A percentile compares a stretch with the other conserved stretches of the same genome.
Evolutionary conservation across 495 filamentous ascomycete genomes (phyloP).

Genomic region (Penicillium samsonianum): DNA sequence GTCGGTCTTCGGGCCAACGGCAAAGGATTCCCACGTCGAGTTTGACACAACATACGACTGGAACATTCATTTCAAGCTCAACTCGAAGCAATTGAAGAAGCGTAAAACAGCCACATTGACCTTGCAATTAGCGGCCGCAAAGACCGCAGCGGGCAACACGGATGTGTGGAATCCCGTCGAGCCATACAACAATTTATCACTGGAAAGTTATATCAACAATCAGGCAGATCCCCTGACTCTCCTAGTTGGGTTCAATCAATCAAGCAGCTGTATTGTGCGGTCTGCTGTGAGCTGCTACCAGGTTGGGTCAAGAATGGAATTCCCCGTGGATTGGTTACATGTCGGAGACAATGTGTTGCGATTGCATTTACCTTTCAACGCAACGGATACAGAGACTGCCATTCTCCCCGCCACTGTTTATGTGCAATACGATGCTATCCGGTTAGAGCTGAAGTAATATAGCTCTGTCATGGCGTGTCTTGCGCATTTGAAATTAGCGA

Average conservation of each 20-base stretch:
- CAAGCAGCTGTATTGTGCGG: constrained; percentile 54
- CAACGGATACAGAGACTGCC: constrained; percentile 55
- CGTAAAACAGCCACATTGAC: constrained; percentile 50
- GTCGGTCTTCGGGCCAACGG: constrained; percentile 53
- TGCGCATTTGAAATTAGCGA: not conserved
- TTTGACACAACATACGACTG: constrained; percentile 48
- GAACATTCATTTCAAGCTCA: constrained; percentile 53
- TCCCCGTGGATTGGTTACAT: constrained; percentile 43
- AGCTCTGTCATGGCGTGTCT: not conserved
- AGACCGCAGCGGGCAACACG: constrained; percentile 58
- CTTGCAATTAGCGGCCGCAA: constrained; percentile 57
- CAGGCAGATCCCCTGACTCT: constrained; percentile 27
- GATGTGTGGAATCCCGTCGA: constrained; percentile 52
- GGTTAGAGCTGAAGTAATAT: constrained; percentile 44
- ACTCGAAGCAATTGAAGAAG: constrained; percentile 25
- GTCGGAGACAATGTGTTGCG: constrained; percentile 52
- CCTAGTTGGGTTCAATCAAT: constrained; percentile 34
- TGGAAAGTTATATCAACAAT: constrained; percentile 36
- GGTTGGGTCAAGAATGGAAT: constrained; percentile 52
- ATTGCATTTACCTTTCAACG: constrained; percentile 53
- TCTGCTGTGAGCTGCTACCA: constrained; percentile 60
- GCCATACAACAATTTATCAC: constrained; percentile 45
- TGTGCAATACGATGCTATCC: constrained; percentile 60
- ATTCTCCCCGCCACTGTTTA: constrained; percentile 52
- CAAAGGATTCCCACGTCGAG: constrained; percentile 41